Conservation (phyloP, 305 asterid species). For the Coffea humblotiana region DNA sequence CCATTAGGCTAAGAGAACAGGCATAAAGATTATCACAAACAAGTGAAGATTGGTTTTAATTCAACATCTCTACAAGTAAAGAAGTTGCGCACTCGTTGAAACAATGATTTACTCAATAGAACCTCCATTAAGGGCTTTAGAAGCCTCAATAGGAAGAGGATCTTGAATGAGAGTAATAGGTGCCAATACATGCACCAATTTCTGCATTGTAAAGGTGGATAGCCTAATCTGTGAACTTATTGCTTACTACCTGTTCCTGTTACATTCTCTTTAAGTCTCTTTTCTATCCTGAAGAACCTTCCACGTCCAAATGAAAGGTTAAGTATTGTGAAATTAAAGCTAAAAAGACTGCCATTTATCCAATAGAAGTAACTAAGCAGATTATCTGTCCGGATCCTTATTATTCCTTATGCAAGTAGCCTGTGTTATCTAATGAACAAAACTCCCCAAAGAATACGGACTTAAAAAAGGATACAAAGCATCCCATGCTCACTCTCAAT, state of each 20-base stretch:
- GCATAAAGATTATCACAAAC: neutral
- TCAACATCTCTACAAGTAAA: neutral
- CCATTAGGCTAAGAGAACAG: neutral
- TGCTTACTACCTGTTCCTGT: neutral
- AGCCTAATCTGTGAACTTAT: no score
- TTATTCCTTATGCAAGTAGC: neutral
- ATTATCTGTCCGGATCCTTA: neutral
- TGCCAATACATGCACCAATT: neutral
- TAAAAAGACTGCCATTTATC: neutral
- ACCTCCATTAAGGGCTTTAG: neutral
- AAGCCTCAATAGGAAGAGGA: neutral
- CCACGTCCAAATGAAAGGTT: neutral
- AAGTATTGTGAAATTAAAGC: neutral
- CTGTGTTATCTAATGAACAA: neutral
- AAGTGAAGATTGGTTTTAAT: neutral
- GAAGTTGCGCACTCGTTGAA: neutral
- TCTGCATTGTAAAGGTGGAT: no score
- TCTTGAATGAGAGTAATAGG: neutral
- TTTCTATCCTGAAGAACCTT: neutral
- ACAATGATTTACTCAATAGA: neutral
- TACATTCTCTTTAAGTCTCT: neutral
- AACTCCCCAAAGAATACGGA: neutral
- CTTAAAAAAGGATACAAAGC: conserved; percentile 39
- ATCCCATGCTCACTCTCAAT: conserved; percentile 50
- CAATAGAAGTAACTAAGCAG: neutral